Evolutionary conservation across 768 basidiomycete genomes (phyloP).

Genomic region (Tylopilus balloui): DNA sequence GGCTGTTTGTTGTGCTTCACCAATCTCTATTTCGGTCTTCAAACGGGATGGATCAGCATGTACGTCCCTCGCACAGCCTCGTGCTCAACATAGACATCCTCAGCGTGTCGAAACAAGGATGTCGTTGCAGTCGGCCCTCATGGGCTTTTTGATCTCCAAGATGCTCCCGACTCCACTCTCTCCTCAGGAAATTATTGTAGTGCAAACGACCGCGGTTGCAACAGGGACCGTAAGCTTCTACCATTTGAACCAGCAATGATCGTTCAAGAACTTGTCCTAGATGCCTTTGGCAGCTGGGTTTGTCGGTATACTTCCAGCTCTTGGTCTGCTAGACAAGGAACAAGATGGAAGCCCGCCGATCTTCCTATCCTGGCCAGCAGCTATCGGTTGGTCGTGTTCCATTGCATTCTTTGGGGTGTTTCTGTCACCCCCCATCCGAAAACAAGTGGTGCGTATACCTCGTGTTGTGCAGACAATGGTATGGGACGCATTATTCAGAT

Average conservation of each 20-base stretch:
- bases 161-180: constrained; percentile 68
- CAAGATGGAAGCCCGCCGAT: constrained; percentile 78
- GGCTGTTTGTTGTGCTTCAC: constrained; percentile 90
- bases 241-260: neutral
- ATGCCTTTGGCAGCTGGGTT: constrained; percentile 88
- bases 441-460: constrained; percentile 72
- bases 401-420: constrained; percentile 99
- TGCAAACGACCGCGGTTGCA: constrained; percentile 94
- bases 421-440: constrained; percentile 88
- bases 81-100: neutral
- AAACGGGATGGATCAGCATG: constrained; percentile 91
- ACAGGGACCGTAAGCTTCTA: constrained; percentile 58
- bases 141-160: constrained; percentile 83
- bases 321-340: constrained; percentile 68
- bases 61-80: constrained; percentile 29
- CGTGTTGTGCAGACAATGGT: neutral
- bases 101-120: constrained; percentile 54
- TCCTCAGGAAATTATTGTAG: constrained; percentile 90
- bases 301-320: constrained; percentile 90
- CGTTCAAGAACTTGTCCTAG: constrained; percentile 18
- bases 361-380: constrained; percentile 63
- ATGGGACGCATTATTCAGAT: constrained; percentile 48
- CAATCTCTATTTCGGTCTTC: constrained; percentile 83
- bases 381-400: constrained; percentile 83
- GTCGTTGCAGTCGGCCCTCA: constrained; percentile 91